Evolutionary conservation across 140 eudicot genomes (phyloP), one percentile per base, ranked within the genome.

Genomic region (Cichorium intybus): DNA sequence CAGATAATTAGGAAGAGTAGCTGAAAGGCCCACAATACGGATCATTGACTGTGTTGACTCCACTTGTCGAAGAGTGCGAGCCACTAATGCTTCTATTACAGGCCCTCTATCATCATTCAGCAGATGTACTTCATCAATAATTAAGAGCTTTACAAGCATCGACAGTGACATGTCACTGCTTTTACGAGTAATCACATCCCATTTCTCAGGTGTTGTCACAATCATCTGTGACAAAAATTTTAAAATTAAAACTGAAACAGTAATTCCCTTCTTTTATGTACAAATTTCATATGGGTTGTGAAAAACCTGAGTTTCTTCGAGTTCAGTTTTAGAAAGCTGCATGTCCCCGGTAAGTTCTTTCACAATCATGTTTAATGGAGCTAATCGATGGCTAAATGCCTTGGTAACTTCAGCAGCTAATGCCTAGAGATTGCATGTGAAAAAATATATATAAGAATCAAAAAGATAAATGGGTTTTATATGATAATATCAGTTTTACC

Each of bases 31-130:
- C 49, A 93, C 99, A 31, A 93, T 88, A 66, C 99, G 95, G 21
- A 93, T 93, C 99, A 93, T 93, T 56, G 93, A 79, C 76, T 93
- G 99, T 10, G 99, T 77, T 18, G 97, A 93, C 79, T 93, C 99
- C 48, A 93, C 99, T 97, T 93, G 99, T 58, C 99, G 99, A 75
- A 93, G 99, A 35, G 99, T 93, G 21, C 99, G 96, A 75, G 97
- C 99, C 65, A 93, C 99, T 72, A 93, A 76, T 62, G 99, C 96
- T 80, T 93, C 99, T 54, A 93, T 93, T 24, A 93, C 99, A 75
- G 99, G 86, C 56, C 99, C 99, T 78, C 99, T 85, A 48, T 93
- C 99, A 76, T 93, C 99, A 83, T 93, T 93, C 73, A 93, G 64
- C 29, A 93, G 82, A 84, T 93, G 99, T 41, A 93, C 99, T 93